Base-by-base conservation (phyloP, 441 rosid genomes). In the Euphorbia schlechtendalii region DNA sequence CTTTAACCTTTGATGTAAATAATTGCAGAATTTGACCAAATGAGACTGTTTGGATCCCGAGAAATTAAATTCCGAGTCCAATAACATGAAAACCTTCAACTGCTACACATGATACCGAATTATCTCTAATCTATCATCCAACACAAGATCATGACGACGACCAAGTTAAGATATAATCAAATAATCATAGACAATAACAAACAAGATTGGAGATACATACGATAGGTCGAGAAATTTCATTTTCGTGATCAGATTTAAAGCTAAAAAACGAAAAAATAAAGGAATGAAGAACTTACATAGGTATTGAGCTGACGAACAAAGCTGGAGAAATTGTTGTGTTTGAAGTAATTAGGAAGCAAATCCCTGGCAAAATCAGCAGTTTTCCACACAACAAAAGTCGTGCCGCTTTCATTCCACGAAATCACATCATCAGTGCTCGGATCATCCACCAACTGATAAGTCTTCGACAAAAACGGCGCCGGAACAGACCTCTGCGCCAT, bases 391-490 rank as follows among this genome's bases (percentile, higher is more conserved):
- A 84, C 77, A 73, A 86, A 86, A 64, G 85, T 84, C 67, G 76
- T 75, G 43, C 79, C 79, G 62, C 72, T 72, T 38, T 69, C 66
- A 77, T 81, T 82, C 90, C 93, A 86, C 58, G 90, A 84, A 40
- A 86, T 32, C 45, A 93, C 81, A 58, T 90, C 90, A 75, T 90
- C 92, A 0, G 96, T 88, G 62, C 72, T 6, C 5, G 89, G 94
- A 80, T 93, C 98, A 56, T 88, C 98, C 0, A 93, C 98, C 38
- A 93, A 78, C 66, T 88, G 92, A 70, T 85, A 93, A 4, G 98
- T 93, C 74, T 93, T 93, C 0, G 89, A 83, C 69, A 93, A 71
- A 64, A 93, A 93, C 46, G 97, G 97, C 0, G 98, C 96, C 5
- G 98, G 98, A 51, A 88, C 94, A 4, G 92, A 81, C 63, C 86